Percentiles rank a stretch among this genome's conserved stretches.
phyloP scores from a whole-genome alignment of 2,329 filamentous ascomycete genomes.

The Botrytis cinerea region DNA sequence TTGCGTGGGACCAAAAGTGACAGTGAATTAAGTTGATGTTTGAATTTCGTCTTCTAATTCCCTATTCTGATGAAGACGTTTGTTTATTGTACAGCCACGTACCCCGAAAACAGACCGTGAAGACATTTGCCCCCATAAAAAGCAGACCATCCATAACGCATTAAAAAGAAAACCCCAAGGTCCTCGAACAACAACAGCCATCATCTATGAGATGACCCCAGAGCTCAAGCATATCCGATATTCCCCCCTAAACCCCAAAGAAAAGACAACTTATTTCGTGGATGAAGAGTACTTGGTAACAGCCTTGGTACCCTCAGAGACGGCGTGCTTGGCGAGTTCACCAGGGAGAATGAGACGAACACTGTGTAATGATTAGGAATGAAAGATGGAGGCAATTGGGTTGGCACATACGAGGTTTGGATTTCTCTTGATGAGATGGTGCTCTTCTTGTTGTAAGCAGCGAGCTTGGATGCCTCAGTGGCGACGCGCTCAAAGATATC shows the following conservation, averaged over 20 bases:
- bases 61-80: slow-evolving; percentile 43
- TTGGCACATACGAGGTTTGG: slow-evolving; percentile 76
- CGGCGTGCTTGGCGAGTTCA: slow-evolving; percentile 98
- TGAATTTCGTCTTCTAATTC: slow-evolving; percentile 40
- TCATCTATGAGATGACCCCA: slow-evolving; percentile 40
- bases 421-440: slow-evolving; percentile 99
- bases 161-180: slow-evolving; percentile 52
- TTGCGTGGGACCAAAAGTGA: not conserved
- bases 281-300: slow-evolving; percentile 99
- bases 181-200: slow-evolving; percentile 36
- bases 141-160: slow-evolving; percentile 73
- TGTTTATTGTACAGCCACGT: slow-evolving; percentile 71
- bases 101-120: slow-evolving; percentile 68
- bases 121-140: slow-evolving; percentile 67
- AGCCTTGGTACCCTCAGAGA: slow-evolving; percentile 99
- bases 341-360: slow-evolving; percentile 97
- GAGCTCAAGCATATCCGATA: slow-evolving; percentile 56
- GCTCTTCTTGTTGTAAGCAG: slow-evolving; percentile 99
- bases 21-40: slow-evolving; percentile 16
- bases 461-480: slow-evolving; percentile 97
- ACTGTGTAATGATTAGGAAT: slow-evolving; percentile 43
- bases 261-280: slow-evolving; percentile 78
- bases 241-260: slow-evolving; percentile 57
- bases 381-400: too few relatives aligned
- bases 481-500: slow-evolving; percentile 99